These are phyloP conservation scores for Fusarium sp. DNA, from an alignment of 2,329 filamentous ascomycete genomes.

Conservation along the genomic window DNA sequence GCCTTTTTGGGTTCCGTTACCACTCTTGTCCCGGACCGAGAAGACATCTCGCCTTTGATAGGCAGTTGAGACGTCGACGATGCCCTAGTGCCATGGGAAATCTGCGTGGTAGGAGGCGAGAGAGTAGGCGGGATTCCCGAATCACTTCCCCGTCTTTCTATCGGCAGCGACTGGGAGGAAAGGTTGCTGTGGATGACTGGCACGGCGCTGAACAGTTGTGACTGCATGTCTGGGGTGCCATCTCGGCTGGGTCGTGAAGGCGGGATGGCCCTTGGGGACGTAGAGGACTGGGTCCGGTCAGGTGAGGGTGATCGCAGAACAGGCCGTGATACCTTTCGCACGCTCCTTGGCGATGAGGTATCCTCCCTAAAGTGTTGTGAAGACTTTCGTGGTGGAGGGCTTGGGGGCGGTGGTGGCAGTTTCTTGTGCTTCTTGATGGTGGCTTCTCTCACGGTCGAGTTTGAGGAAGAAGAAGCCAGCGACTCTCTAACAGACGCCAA, in stretches of 20 bases:
- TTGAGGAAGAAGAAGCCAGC: conserved; percentile 77
- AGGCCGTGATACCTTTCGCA: conserved; percentile 46
- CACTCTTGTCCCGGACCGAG: conserved; percentile 18
- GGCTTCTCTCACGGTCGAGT: conserved; percentile 72
- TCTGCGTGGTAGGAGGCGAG: conserved; percentile 50
- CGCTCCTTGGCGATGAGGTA: conserved; percentile 53
- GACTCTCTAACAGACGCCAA: conserved; percentile 77
- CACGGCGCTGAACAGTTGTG: conserved; percentile 63
- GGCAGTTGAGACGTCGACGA: conserved; percentile 49
- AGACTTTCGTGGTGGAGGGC: conserved; percentile 71
- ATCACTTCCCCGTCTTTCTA: conserved; percentile 60
- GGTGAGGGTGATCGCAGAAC: conserved; percentile 49
- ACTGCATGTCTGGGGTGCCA: conserved; percentile 71
- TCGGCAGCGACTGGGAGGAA: conserved; percentile 59
- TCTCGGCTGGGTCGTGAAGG: conserved; percentile 76
- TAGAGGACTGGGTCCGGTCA: conserved; percentile 44
- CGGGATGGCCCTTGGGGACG: conserved; percentile 53
- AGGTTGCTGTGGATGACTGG: conserved; percentile 74
- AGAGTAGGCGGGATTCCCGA: conserved; percentile 46
- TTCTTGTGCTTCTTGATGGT: conserved; percentile 58
- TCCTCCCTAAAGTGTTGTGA: conserved; percentile 65
- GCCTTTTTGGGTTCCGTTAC: conserved; percentile 35
- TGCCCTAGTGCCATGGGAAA: conserved; percentile 44
- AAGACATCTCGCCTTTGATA: conserved; percentile 31
- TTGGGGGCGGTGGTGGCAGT: conserved; percentile 65